Percentiles rank a stretch among this genome's conserved stretches.
phyloP scores from a whole-genome alignment of 495 filamentous ascomycete species.

The Penicillium alfredii region DNA sequence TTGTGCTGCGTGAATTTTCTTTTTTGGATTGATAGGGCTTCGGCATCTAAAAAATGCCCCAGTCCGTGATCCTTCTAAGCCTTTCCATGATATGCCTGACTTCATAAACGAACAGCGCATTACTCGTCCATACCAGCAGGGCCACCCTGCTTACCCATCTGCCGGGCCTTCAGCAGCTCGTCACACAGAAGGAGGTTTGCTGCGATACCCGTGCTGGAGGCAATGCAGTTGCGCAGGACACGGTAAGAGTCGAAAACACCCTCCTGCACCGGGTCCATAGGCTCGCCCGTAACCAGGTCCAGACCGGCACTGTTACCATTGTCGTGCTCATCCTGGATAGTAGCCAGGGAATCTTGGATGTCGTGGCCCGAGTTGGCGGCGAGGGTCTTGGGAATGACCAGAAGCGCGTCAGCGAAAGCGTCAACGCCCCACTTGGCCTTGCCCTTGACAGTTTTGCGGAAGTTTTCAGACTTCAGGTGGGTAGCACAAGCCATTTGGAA shows the following conservation, averaged over 20 bases:
- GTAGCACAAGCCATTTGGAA: slow-evolving; percentile 92
- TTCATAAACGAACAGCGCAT: slow-evolving; percentile 25
- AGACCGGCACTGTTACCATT: slow-evolving; percentile 86
- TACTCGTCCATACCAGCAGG: slow-evolving; percentile 44
- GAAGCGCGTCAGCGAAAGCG: slow-evolving; percentile 88
- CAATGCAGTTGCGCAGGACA: slow-evolving; percentile 86
- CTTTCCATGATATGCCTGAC: slow-evolving; percentile 23
- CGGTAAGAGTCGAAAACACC: slow-evolving; percentile 97
- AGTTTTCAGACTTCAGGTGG: slow-evolving; percentile 77
- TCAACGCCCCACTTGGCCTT: slow-evolving; percentile 94
- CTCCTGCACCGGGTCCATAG: slow-evolving; percentile 91
- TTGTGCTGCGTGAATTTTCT: no score
- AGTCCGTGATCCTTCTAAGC: slow-evolving; percentile 17
- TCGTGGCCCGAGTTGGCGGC: slow-evolving; percentile 95
- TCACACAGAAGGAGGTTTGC: slow-evolving; percentile 94
- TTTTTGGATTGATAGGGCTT: slow-evolving; percentile 25
- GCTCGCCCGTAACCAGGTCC: slow-evolving; percentile 75
- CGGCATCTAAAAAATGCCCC: slow-evolving; percentile 7
- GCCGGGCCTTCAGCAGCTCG: slow-evolving; percentile 93
- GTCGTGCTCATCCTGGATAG: slow-evolving; percentile 74
- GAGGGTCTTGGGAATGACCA: slow-evolving; percentile 94
- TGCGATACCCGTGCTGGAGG: slow-evolving; percentile 90
- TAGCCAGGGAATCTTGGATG: slow-evolving; percentile 84
- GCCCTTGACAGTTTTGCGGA: slow-evolving; percentile 85
- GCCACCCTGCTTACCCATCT: slow-evolving; percentile 62